Evolutionary conservation across 768 basidiomycete species (phyloP), one percentile per base, ranked within the genome.

Genomic region (Ephemerocybe angulata): DNA sequence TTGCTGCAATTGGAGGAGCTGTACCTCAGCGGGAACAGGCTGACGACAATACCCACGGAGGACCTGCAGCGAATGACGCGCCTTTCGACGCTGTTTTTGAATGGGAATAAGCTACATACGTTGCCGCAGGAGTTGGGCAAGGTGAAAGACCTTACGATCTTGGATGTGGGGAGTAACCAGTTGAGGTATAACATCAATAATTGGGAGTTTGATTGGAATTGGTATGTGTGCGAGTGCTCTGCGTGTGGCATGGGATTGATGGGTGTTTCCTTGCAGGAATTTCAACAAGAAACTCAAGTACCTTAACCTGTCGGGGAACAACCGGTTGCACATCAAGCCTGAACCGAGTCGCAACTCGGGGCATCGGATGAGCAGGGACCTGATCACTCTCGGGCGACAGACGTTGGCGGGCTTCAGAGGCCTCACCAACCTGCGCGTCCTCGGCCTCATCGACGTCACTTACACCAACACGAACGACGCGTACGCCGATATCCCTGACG

Each of bases 151-250:
- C 73, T 99, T 63, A 81, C 78, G 51, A 83, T 89, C 29, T 76
- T 99, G 61, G 97, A 99, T 65, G 95, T 90, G 4, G 95, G 97
- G 6, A 94, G 88, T 67, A 99, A 99, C 67, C 70, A 84, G 51
- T 76, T 99, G 70, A 92, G 90, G 79, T 98, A 98, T 71, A 99
- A 98, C 67, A 93, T 97, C 62, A 90, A 92, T 61, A 99, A 99
- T 64, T 94, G 88, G 88, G 92, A 96, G 67, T 98, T 94, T 69
- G 97, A 99, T 72, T 98, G 95, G 95, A 98, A 99, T 67, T 98
- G 97, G 96, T 96, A 60, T 47, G 83, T 73, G 31, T 21, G 38
- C 29, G 57, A 44, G 27, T 42, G 41, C 35, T 30, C 37, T 25
- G 29, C 55, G 6, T 11, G 30, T 1, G 21, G 53, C 21, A 21